These are phyloP conservation scores for Uronychia setigera DNA, from an alignment of 73 alveolate species.

Conservation along the genomic window DNA sequence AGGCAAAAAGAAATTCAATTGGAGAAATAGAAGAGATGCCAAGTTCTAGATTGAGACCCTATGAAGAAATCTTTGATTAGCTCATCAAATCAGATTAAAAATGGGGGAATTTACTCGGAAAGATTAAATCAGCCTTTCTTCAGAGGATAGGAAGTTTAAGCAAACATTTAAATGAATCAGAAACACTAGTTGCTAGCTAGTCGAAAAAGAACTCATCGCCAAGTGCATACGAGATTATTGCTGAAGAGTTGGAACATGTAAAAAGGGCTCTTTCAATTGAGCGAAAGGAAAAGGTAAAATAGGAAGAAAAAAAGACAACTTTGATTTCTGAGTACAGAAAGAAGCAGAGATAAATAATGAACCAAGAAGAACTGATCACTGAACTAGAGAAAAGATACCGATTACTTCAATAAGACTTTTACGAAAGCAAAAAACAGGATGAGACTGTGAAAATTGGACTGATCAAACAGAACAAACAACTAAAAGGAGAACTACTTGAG, in stretches of 20 bases:
- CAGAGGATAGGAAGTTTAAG: neutral
- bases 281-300: neutral
- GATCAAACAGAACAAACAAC: neutral
- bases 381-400: neutral
- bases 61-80: neutral
- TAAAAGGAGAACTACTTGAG: neutral
- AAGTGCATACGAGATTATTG: neutral
- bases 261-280: neutral
- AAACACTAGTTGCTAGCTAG: neutral
- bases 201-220: neutral
- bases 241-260: neutral
- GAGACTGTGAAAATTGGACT: neutral
- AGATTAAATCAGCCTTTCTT: neutral
- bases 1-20: neutral
- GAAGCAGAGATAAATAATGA: neutral
- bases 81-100: neutral
- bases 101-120: neutral
- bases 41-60: neutral
- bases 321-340: neutral
- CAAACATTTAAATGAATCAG: neutral
- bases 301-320: neutral
- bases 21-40: neutral
- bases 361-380: neutral
- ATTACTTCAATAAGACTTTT: neutral
- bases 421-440: neutral